These are phyloP conservation scores for Schizosaccharomyces octosporus DNA, from an alignment of 805 yeast species.

Conservation along the genomic window DNA sequence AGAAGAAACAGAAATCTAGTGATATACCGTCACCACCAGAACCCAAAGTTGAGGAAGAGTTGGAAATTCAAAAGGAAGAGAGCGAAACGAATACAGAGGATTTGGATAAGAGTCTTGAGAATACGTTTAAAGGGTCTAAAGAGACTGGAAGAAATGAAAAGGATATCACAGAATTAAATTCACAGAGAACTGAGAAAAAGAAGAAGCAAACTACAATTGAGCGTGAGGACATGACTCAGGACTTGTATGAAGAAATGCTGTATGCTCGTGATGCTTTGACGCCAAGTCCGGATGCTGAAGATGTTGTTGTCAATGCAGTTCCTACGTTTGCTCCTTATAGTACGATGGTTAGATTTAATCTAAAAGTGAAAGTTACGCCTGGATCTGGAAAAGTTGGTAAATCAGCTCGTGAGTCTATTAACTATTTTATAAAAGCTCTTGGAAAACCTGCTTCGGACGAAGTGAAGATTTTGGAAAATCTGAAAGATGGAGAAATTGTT, in stretches of 20 bases:
- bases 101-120: conserved; percentile 17
- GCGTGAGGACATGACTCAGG: neutral
- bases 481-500: neutral
- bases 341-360: conserved; percentile 45
- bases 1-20: neutral
- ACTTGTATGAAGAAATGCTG: neutral
- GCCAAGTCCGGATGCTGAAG: conserved; percentile 17
- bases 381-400: conserved; percentile 69
- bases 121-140: too few species aligned
- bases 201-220: neutral
- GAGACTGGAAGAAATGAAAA: too few species aligned
- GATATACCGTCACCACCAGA: neutral
- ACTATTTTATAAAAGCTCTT: neutral
- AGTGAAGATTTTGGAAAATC: neutral
- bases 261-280: neutral
- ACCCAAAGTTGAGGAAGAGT: neutral
- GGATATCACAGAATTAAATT: too few species aligned
- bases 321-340: conserved; percentile 90
- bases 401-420: conserved; percentile 15
- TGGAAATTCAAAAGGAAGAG: neutral
- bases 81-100: conserved; percentile 12
- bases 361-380: conserved; percentile 64
- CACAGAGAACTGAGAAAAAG: neutral
- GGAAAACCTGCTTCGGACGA: neutral
- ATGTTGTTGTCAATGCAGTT: conserved; percentile 34